phyloP scores from a whole-genome alignment of 805 yeast species.

The Candida silvatica region DNA sequence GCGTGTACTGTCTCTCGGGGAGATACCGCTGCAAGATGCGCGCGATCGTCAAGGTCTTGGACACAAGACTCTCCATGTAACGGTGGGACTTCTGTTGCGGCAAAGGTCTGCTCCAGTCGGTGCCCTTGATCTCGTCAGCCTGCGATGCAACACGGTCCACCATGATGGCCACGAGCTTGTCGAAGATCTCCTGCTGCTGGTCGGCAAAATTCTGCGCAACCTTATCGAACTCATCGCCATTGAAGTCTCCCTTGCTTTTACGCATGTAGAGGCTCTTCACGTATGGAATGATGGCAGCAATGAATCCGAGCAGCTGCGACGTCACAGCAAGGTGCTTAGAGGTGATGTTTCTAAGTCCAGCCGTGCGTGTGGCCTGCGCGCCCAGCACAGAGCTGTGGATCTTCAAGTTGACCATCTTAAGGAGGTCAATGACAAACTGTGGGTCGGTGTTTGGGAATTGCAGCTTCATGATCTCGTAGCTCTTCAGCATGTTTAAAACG shows the following conservation, averaged over 20 bases:
- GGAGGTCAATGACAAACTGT: conserved; percentile 33
- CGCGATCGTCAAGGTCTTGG: conserved; percentile 57
- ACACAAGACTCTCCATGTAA: conserved; percentile 59
- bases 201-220: conserved; percentile 37
- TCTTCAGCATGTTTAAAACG: conserved; percentile 34
- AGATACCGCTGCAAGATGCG: conserved; percentile 51
- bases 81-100: conserved; percentile 40
- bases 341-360: conserved; percentile 66
- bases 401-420: conserved; percentile 44
- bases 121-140: conserved; percentile 34
- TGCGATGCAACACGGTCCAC: conserved; percentile 49
- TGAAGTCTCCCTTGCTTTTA: conserved; percentile 19
- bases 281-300: conserved; percentile 31
- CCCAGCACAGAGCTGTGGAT: conserved; percentile 54
- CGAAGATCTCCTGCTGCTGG: conserved; percentile 55
- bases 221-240: conserved; percentile 29
- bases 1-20: conserved; percentile 37
- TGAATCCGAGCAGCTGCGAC: conserved; percentile 51
- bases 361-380: conserved; percentile 69
- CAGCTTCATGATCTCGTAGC: conserved; percentile 46
- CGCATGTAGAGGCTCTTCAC: conserved; percentile 24
- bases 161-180: conserved; percentile 65
- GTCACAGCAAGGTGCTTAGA: conserved; percentile 64
- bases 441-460: conserved; percentile 47
- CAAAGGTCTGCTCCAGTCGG: conserved; percentile 42